Evolutionary conservation across 805 yeast genomes (phyloP).

Genomic region (Lipomyces yamadae): DNA sequence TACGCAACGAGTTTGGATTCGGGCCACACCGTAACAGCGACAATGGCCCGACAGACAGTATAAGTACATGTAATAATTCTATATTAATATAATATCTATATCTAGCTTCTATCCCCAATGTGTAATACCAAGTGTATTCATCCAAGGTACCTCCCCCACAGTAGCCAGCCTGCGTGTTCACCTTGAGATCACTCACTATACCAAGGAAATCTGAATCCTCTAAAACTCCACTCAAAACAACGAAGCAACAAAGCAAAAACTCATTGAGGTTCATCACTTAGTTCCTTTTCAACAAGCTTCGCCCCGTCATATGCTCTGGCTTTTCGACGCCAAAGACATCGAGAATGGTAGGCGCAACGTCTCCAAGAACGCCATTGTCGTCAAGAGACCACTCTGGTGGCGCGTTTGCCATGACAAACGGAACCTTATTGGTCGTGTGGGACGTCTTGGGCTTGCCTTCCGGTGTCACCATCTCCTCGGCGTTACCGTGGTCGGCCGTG

Average conservation of each 20-base stretch:
- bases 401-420: slow-evolving; percentile 39
- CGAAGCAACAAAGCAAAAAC: background rate
- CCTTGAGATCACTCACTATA: background rate
- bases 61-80: too few relatives aligned
- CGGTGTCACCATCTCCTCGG: slow-evolving; percentile 39
- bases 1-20: too few relatives aligned
- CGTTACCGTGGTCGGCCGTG: slow-evolving; percentile 40
- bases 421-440: slow-evolving; percentile 39
- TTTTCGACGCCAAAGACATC: slow-evolving; percentile 36
- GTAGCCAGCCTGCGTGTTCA: slow-evolving; percentile 1
- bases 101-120: background rate
- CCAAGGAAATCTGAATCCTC: background rate
- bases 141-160: background rate
- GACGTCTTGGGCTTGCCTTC: slow-evolving; percentile 39
- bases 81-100: background rate
- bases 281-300: slow-evolving; percentile 25
- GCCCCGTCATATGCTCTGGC: slow-evolving; percentile 40
- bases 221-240: background rate
- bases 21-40: too few relatives aligned
- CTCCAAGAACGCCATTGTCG: slow-evolving; percentile 38
- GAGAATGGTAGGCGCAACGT: slow-evolving; percentile 39
- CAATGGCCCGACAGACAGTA: too few relatives aligned
- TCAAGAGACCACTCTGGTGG: slow-evolving; percentile 34
- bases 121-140: background rate
- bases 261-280: background rate